phyloP scores from a whole-genome alignment of 2,329 filamentous ascomycete genomes.

The Dactylellina sp. region DNA sequence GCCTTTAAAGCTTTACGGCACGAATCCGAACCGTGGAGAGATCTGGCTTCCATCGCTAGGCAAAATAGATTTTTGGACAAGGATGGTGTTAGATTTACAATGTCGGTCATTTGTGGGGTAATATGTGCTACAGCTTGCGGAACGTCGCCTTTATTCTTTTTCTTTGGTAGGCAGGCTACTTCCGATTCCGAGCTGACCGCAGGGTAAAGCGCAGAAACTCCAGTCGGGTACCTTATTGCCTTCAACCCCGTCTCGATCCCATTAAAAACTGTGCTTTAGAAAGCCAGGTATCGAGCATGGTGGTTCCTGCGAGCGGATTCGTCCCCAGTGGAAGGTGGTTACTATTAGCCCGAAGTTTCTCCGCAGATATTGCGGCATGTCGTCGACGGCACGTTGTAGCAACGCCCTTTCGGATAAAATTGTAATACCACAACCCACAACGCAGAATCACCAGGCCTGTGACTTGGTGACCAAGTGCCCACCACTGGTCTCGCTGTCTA shows the following conservation, averaged over 20 bases:
- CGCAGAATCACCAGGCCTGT: too few species aligned
- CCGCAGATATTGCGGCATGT: conserved; percentile 20
- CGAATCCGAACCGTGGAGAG: conserved; percentile 38
- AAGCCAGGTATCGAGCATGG: conserved; percentile 1
- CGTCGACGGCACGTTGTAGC: too few species aligned
- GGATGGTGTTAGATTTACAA: conserved; percentile 1
- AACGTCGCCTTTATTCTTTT: neutral
- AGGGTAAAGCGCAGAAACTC: neutral
- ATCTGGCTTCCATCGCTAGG: too few species aligned
- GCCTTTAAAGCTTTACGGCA: conserved; percentile 20
- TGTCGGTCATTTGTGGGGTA: conserved; percentile 41
- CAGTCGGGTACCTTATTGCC: neutral
- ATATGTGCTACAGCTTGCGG: conserved; percentile 15
- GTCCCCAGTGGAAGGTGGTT: conserved; percentile 23
- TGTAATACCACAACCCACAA: too few species aligned
- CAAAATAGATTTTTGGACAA: too few species aligned
- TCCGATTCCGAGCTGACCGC: conserved; percentile 28
- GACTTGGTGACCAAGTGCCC: too few species aligned
- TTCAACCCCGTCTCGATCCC: too few species aligned
- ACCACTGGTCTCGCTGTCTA: too few species aligned
- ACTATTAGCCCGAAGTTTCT: conserved; percentile 54
- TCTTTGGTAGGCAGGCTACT: conserved; percentile 24
- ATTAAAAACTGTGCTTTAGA: too few species aligned
- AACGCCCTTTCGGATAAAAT: too few species aligned
- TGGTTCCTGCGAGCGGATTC: neutral